Percentiles rank a stretch among this genome's conserved stretches.
Evolutionary conservation across 2,329 filamentous ascomycete species (phyloP).

Genomic region (Blumeriella jaapii): DNA sequence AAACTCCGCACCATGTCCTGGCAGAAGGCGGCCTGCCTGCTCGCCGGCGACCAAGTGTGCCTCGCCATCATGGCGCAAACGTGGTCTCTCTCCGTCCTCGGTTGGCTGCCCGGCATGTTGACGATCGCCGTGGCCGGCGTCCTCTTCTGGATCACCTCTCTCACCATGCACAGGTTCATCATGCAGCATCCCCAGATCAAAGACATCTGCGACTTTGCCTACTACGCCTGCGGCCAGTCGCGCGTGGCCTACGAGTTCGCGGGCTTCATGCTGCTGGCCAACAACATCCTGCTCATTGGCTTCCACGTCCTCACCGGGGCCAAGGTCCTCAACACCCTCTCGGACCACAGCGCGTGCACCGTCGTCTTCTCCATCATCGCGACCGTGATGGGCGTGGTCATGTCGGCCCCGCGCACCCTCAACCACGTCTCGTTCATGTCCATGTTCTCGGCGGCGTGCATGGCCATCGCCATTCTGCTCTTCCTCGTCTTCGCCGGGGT

Average conservation of each 20-base stretch:
- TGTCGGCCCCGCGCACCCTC: slow-evolving; percentile 35
- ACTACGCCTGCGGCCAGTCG: slow-evolving; percentile 34
- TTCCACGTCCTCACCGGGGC: slow-evolving; percentile 39
- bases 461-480: slow-evolving; percentile 37
- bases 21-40: slow-evolving; percentile 38
- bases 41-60: slow-evolving; percentile 38
- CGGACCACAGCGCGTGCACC: slow-evolving; percentile 37
- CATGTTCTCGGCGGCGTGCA: slow-evolving; percentile 33
- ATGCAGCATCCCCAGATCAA: slow-evolving; percentile 39
- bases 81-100: slow-evolving; percentile 35
- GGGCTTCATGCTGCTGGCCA: slow-evolving; percentile 36
- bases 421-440: slow-evolving; percentile 39
- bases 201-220: slow-evolving; percentile 39
- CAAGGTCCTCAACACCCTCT: slow-evolving; percentile 37
- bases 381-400: slow-evolving; percentile 35
- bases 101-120: slow-evolving; percentile 36
- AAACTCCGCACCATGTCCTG: slow-evolving; percentile 41
- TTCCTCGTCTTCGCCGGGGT: slow-evolving; percentile 38
- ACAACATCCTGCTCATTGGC: slow-evolving; percentile 39
- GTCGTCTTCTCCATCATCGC: slow-evolving; percentile 37
- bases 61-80: slow-evolving; percentile 40
- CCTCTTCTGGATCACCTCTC: slow-evolving; percentile 38
- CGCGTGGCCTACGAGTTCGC: slow-evolving; percentile 34
- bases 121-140: slow-evolving; percentile 35
- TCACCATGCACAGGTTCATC: slow-evolving; percentile 40